Base-by-base conservation (phyloP, 495 filamentous ascomycete genomes). In the Margaritispora aquatica region DNA sequence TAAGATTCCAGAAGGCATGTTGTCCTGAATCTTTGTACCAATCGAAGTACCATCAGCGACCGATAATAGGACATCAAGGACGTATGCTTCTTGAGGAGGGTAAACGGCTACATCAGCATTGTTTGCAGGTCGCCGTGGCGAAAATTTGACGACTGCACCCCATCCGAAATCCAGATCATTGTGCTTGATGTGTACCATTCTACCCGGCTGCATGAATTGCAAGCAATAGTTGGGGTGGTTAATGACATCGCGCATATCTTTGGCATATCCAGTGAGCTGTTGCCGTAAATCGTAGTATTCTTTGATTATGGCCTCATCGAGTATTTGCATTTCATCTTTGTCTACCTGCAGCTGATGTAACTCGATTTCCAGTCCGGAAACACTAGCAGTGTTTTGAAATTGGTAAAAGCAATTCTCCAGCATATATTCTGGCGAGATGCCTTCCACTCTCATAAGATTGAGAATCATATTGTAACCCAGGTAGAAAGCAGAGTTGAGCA, bases 401-500 rank as follows among this genome's bases (percentile, higher is more conserved):
- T 98, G 95, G 71, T 88, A 95, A 77, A 98, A 98, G 66, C 95
- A 97, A 62, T 86, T 81, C 74, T 96, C 90, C 17, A 98, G 78
- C 94, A 98, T 97, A 70, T 86, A 97, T 63, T 97, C 92, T 10
- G 94, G 95, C 9, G 90, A 96, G 52, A 98, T 94, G 13, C 90
- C 92, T 69, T 97, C 94, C 34, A 97, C 91, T 74, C 94, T 81
- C 77, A 96, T 88, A 53, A 98, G 75, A 64, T 98, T 98, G 59
- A 98, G 76, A 67, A 98, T 87, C 94, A 97, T 98, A 72, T 97
- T 98, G 77, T 98, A 97, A n/a, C 94, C 92, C 11, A 98, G 80
- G 69, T 97, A 88, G 75, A 98, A 98, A 15, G 94, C 94, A 2
- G 94, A 97, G 72, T 97, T 97, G 41, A 98, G 83, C 46, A 90